phyloP scores from a whole-genome alignment of 495 filamentous ascomycete genomes.

The Talaromyces liani region DNA sequence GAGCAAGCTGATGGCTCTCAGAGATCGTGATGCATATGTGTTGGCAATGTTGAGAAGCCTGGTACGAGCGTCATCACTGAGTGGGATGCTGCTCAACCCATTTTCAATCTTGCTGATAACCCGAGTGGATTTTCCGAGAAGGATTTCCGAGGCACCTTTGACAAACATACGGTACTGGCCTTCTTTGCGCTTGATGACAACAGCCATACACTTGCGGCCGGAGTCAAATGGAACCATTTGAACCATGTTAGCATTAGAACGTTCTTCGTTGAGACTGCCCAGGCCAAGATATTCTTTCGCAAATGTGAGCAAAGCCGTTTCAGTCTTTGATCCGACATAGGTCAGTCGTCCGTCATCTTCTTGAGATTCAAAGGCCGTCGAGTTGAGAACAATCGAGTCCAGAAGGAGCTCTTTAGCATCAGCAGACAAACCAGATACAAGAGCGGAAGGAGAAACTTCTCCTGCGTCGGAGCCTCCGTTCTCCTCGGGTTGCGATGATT shows the following conservation, averaged over 20 bases:
- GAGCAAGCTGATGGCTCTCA: slow-evolving; percentile 79
- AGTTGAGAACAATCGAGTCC: slow-evolving; percentile 77
- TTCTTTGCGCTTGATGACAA: slow-evolving; percentile 58
- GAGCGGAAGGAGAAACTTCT: slow-evolving; percentile 49
- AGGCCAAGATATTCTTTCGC: slow-evolving; percentile 72
- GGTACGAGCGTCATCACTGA: slow-evolving; percentile 52
- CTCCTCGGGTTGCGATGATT: slow-evolving; percentile 22
- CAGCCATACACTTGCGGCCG: slow-evolving; percentile 80
- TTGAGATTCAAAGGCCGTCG: slow-evolving; percentile 74
- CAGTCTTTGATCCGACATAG: slow-evolving; percentile 87
- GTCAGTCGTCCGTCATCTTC: slow-evolving; percentile 57
- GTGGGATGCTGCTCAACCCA: slow-evolving; percentile 42
- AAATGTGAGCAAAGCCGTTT: slow-evolving; percentile 72
- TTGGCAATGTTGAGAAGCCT: slow-evolving; percentile 60
- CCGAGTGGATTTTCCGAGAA: slow-evolving; percentile 63
- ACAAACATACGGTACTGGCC: slow-evolving; percentile 67
- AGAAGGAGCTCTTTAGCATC: slow-evolving; percentile 57
- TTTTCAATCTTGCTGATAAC: slow-evolving; percentile 66
- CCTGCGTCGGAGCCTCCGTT: slow-evolving; percentile 15
- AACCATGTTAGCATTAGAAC: slow-evolving; percentile 59
- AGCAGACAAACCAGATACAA: slow-evolving; percentile 48
- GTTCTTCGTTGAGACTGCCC: slow-evolving; percentile 58
- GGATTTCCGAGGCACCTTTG: slow-evolving; percentile 86
- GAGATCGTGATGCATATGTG: slow-evolving; percentile 69
- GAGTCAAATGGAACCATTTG: slow-evolving; percentile 86